Percentiles rank a stretch among this genome's conserved stretches.
Conservation (phyloP, 345 rosid species). For the Arabis alpina region DNA sequence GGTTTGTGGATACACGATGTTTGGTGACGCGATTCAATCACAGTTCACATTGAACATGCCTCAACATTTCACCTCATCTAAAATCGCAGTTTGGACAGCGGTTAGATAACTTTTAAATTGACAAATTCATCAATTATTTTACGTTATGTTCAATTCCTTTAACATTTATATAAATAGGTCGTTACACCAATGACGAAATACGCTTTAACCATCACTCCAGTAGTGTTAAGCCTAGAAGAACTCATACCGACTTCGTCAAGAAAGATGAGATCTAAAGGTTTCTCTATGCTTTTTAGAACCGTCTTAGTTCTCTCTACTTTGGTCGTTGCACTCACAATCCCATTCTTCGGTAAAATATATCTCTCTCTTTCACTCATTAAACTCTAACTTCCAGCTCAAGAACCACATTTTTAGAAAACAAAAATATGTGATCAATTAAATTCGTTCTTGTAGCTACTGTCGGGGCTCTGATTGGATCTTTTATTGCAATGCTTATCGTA, state of each 20-base stretch:
- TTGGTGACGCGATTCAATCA: slow-evolving; percentile 69
- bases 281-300: slow-evolving; percentile 61
- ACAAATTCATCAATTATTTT: background rate
- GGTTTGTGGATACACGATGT: slow-evolving; percentile 74
- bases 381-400: slow-evolving; percentile 46
- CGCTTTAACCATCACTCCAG: slow-evolving; percentile 70
- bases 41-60: slow-evolving; percentile 88
- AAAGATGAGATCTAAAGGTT: slow-evolving; percentile 44
- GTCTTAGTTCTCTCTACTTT: slow-evolving; percentile 61
- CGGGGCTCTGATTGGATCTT: slow-evolving; percentile 74
- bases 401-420: background rate
- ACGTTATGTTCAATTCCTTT: background rate
- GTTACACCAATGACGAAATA: slow-evolving; percentile 76
- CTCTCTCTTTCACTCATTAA: slow-evolving; percentile 44
- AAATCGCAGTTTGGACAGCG: slow-evolving; percentile 70
- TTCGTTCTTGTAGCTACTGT: slow-evolving; percentile 52
- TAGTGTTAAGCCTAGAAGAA: slow-evolving; percentile 76
- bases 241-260: slow-evolving; percentile 55
- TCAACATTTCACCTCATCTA: slow-evolving; percentile 53
- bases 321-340: slow-evolving; percentile 65
- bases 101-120: slow-evolving; percentile 40
- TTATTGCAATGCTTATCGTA: slow-evolving; percentile 70
- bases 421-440: background rate
- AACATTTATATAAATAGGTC: slow-evolving; percentile 44
- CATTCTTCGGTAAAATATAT: slow-evolving; percentile 70